These are phyloP conservation scores for Geotrichum citri-aurantii DNA, from an alignment of 1,139 yeast genomes.

Conservation along the genomic window DNA sequence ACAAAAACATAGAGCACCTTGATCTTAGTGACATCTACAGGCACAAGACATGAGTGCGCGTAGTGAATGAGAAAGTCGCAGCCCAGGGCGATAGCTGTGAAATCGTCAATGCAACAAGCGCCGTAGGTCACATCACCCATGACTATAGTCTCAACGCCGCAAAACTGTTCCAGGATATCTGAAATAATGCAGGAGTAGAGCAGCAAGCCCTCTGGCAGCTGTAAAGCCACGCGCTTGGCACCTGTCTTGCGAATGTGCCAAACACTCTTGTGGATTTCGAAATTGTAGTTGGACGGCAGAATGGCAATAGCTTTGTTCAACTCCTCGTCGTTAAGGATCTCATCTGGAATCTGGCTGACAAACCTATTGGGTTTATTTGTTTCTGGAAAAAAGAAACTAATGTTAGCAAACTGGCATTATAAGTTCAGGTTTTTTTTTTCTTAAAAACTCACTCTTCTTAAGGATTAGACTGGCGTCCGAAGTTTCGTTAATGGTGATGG, in stretches of 20 bases:
- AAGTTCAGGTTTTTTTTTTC: too few species aligned
- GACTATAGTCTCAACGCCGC: slow-evolving; percentile 78
- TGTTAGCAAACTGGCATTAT: background rate
- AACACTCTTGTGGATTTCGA: slow-evolving; percentile 91
- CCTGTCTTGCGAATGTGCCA: slow-evolving; percentile 77
- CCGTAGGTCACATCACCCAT: slow-evolving; percentile 99
- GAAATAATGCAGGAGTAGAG: slow-evolving; percentile 81
- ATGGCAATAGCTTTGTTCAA: slow-evolving; percentile 73
- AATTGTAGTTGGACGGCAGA: slow-evolving; percentile 86
- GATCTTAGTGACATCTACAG: slow-evolving; percentile 84
- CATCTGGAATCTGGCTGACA: slow-evolving; percentile 85
- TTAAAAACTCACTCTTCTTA: slow-evolving; percentile 11
- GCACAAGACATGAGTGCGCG: slow-evolving; percentile 96
- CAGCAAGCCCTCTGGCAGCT: slow-evolving; percentile 94
- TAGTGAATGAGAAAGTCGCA: slow-evolving; percentile 95
- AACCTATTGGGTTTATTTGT: slow-evolving; percentile 40
- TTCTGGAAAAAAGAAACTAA: background rate
- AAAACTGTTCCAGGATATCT: slow-evolving; percentile 88
- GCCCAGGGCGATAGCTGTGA: slow-evolving; percentile 83
- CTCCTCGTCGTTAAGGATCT: slow-evolving; percentile 70
- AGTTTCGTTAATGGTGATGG: slow-evolving; percentile 4
- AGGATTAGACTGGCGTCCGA: slow-evolving; percentile 8
- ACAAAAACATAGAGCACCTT: slow-evolving; percentile 94
- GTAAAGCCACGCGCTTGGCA: slow-evolving; percentile 81
- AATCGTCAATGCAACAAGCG: slow-evolving; percentile 97